Conservation (phyloP, 495 filamentous ascomycete species). For the Cercophora samala region DNA sequence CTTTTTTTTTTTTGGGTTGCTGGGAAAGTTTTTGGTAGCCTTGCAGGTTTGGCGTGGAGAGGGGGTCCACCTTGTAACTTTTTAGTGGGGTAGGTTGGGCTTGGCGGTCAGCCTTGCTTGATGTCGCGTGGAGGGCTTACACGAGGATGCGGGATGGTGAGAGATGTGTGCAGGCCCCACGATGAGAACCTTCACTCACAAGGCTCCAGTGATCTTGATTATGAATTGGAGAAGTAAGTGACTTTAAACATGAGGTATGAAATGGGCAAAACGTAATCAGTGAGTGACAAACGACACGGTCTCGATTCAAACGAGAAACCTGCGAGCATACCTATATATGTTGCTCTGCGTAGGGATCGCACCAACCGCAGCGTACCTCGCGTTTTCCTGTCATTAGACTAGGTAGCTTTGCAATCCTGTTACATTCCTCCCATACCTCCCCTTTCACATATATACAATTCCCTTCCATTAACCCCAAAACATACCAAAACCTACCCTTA, state of each 20-base stretch:
- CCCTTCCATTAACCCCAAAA: background rate
- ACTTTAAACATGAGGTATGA: no score
- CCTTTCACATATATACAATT: background rate
- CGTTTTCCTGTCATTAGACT: no score
- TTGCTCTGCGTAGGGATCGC: background rate
- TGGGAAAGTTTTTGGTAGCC: slow-evolving; percentile 19
- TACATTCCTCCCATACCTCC: background rate
- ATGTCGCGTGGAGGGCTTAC: background rate
- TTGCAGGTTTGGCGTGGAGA: slow-evolving; percentile 22
- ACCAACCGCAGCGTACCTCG: no score
- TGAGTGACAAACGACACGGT: no score
- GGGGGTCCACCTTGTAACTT: slow-evolving; percentile 9
- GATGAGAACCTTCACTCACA: no score
- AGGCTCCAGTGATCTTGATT: no score
- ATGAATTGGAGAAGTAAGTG: no score
- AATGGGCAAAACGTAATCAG: no score
- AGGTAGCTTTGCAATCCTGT: background rate
- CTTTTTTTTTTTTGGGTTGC: slow-evolving; percentile 33
- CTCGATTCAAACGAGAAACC: background rate
- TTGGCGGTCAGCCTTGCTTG: slow-evolving; percentile 20
- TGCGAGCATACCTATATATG: no score
- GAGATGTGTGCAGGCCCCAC: no score
- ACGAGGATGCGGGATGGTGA: background rate
- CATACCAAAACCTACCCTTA: background rate
- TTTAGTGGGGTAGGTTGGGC: background rate